phyloP scores from a whole-genome alignment of 2,329 filamentous ascomycete species.

The Epichloe coenophiala region DNA sequence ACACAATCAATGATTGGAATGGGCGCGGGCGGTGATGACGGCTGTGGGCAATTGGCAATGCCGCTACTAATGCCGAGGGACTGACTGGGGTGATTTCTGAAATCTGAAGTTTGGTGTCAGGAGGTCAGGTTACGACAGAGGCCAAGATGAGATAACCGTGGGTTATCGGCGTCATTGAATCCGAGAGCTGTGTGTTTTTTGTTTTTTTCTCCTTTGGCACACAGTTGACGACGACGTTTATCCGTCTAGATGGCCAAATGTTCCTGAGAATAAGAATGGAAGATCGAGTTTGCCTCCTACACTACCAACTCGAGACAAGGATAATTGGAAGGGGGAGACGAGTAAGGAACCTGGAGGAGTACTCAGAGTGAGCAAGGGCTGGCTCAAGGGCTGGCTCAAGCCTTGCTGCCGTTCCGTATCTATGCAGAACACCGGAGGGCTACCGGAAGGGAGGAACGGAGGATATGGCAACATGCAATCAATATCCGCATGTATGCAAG shows the following conservation, averaged over 20 bases:
- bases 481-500: not conserved
- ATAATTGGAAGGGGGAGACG: not conserved
- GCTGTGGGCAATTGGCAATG: not conserved
- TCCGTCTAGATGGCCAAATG: not conserved
- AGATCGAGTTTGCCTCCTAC: not conserved
- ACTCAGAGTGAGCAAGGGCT: not conserved
- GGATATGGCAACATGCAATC: not conserved
- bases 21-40: not conserved
- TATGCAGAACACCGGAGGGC: not conserved
- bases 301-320: not conserved
- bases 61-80: not conserved
- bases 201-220: not conserved
- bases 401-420: not conserved
- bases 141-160: constrained; percentile 43
- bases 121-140: constrained; percentile 36
- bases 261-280: not conserved
- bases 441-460: not conserved
- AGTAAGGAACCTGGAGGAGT: not conserved
- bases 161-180: constrained; percentile 43
- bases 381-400: no score
- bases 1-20: not conserved
- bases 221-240: not conserved
- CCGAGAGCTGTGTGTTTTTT: not conserved
- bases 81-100: not conserved
- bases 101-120: not conserved